Conservation (phyloP, 129 eudicot genomes). For the Cynara cardunculus region DNA sequence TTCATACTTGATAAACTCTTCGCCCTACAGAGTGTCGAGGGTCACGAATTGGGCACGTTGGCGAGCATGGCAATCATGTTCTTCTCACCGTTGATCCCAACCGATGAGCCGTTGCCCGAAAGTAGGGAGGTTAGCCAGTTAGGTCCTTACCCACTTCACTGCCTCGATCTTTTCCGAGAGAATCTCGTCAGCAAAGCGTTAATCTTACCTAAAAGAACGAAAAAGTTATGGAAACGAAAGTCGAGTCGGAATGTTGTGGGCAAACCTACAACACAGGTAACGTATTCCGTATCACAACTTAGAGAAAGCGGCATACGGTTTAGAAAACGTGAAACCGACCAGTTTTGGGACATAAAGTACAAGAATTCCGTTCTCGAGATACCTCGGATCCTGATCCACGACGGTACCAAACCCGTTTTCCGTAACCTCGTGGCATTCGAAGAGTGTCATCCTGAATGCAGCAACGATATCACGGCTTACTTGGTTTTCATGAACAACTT, state of each 20-base stretch:
- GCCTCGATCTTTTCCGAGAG: conserved; percentile 49
- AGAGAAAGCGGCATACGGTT: conserved; percentile 55
- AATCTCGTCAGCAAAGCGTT: conserved; percentile 39
- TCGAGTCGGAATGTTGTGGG: conserved; percentile 42
- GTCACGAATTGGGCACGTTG: conserved; percentile 24
- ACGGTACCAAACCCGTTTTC: conserved; percentile 55
- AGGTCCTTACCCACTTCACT: conserved; percentile 47
- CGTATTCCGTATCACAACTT: conserved; percentile 49
- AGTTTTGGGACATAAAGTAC: conserved; percentile 66
- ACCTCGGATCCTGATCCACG: conserved; percentile 59
- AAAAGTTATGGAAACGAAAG: conserved; percentile 42
- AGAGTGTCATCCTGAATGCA: conserved; percentile 62
- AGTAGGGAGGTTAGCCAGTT: conserved; percentile 33
- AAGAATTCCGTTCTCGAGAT: conserved; percentile 47
- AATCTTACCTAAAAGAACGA: conserved; percentile 19
- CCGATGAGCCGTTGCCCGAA: conserved; percentile 51
- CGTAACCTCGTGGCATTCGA: conserved; percentile 59
- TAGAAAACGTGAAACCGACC: conserved; percentile 40
- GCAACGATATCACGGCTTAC: conserved; percentile 60
- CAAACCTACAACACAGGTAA: conserved; percentile 52
- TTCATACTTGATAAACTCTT: conserved; percentile 43
- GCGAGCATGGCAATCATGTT: conserved; percentile 45
- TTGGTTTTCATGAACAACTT: conserved; percentile 66
- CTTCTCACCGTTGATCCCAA: conserved; percentile 56
- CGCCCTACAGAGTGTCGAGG: conserved; percentile 32